Evolutionary conservation across 345 rosid genomes (phyloP).

Genomic region (Streptanthus diversifolius): DNA sequence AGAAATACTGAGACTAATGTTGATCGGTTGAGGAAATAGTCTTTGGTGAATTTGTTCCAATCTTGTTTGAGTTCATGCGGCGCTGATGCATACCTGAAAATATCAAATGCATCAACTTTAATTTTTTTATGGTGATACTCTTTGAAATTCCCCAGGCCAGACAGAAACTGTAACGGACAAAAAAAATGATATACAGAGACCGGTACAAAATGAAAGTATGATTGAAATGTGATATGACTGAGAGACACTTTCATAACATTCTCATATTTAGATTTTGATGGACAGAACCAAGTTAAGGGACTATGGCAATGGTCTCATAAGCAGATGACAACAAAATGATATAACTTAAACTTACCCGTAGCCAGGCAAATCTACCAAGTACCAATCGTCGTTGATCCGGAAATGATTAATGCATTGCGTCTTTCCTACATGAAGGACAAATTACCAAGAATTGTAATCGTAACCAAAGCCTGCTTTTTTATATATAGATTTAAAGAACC

Average conservation of each 20-base stretch:
- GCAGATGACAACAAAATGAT: background rate
- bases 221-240: background rate
- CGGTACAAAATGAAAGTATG: background rate
- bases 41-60: slow-evolving; percentile 80
- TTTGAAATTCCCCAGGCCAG: background rate
- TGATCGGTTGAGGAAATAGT: slow-evolving; percentile 82
- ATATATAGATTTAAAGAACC: background rate
- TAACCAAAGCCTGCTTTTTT: background rate
- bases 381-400: slow-evolving; percentile 84
- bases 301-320: background rate
- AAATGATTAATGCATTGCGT: slow-evolving; percentile 98
- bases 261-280: background rate
- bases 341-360: slow-evolving; percentile 65
- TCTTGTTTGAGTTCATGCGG: slow-evolving; percentile 76
- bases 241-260: background rate
- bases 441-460: background rate
- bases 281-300: background rate
- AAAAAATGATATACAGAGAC: background rate
- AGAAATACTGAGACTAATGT: slow-evolving; percentile 83
- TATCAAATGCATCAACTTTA: background rate
- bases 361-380: slow-evolving; percentile 97
- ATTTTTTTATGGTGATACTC: background rate
- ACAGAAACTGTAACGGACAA: background rate
- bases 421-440: slow-evolving; percentile 57
- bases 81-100: slow-evolving; percentile 79